These are phyloP conservation scores for Oligophagozyma castellii DNA, from an alignment of 1,139 yeast species.

Conservation along the genomic window DNA sequence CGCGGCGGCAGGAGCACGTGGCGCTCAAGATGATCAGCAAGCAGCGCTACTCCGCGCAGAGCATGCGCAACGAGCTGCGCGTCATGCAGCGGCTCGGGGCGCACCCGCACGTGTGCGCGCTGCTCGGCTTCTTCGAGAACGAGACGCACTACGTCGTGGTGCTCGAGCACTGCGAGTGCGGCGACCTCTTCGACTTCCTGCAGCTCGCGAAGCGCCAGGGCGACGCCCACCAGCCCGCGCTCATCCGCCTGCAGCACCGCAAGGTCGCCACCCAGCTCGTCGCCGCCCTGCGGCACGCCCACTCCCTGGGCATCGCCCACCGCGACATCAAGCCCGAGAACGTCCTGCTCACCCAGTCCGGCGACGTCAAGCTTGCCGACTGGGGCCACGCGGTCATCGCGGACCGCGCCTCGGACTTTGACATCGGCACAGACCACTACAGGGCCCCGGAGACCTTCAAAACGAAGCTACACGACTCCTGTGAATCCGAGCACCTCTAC, in stretches of 20 bases:
- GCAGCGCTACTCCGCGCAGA: constrained; percentile 7
- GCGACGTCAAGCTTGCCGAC: constrained; percentile 69
- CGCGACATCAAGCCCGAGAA: constrained; percentile 85
- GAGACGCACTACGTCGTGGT: constrained; percentile 37
- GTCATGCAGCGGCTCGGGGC: constrained; percentile 13
- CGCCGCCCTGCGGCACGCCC: constrained; percentile 61
- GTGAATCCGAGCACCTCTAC: constrained; percentile 9
- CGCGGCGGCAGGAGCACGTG: constrained; percentile 10
- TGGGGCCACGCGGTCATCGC: constrained; percentile 56
- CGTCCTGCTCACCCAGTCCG: constrained; percentile 49
- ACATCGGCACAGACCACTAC: constrained; percentile 84
- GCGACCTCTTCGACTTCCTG: constrained; percentile 75
- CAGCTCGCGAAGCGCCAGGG: constrained; percentile 12
- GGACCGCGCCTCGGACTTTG: constrained; percentile 57
- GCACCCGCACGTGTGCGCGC: constrained; percentile 35
- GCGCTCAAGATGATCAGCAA: constrained; percentile 21
- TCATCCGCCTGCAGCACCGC: constrained; percentile 15
- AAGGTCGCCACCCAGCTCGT: constrained; percentile 57
- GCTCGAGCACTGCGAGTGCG: constrained; percentile 73
- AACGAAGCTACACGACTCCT: constrained; percentile 1
- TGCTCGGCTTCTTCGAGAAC: constrained; percentile 63
- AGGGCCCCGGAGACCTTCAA: constrained; percentile 81
- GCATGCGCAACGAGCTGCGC: constrained; percentile 14
- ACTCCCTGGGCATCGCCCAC: constrained; percentile 59
- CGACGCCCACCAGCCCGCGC: constrained; percentile 31